Evolutionary conservation across 345 rosid genomes (phyloP), one percentile per base, ranked within the genome.

Genomic region (Sonneratia caseolaris): DNA sequence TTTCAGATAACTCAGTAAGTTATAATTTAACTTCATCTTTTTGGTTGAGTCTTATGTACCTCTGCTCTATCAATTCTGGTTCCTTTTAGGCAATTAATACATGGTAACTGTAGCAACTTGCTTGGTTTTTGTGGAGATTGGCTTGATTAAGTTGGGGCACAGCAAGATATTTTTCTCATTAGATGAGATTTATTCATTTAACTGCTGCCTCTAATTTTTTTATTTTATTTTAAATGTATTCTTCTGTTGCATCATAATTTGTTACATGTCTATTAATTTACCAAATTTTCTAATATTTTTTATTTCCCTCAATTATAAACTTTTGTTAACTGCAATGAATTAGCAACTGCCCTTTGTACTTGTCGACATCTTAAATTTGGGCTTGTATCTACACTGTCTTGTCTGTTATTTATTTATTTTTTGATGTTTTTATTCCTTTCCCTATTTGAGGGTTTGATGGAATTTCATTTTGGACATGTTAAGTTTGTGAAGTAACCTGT

Each of bases 1-100:
- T 94, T 71, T 83, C 81, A 64, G 81, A 82, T 69, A 94, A 91
- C 76, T 83, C 74, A 56, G 98, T 94, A 75, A 86, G 91, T 79
- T 69, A 49, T 68, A 37, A 35, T 35, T n/a, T 47, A 18, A n/a
- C 65, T 35, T 10, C 64, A 38, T 48, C 47, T 21, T 57, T 42
- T 42, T 42, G 45, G 45, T 42, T 42, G 45, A 4, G 45, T 42
- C 45, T 42, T 42, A 42, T 42, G 45, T 42, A 69, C 43, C 24
- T 36, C 21, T 38, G 47, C 8, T 36, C 38, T 40, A 21, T 62
- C 4, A 47, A 9, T 10, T 8, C 51, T 42, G 5, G 45, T 42
- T 42, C 45, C 10, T 9, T 42, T 42, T 42, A 27, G 35, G 38
- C 27, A 15, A 62, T 27, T 27, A 27, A 35, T 62, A 2, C 37